Evolutionary conservation across 345 rosid genomes (phyloP).

Genomic region (Rhizophora apiculata): DNA sequence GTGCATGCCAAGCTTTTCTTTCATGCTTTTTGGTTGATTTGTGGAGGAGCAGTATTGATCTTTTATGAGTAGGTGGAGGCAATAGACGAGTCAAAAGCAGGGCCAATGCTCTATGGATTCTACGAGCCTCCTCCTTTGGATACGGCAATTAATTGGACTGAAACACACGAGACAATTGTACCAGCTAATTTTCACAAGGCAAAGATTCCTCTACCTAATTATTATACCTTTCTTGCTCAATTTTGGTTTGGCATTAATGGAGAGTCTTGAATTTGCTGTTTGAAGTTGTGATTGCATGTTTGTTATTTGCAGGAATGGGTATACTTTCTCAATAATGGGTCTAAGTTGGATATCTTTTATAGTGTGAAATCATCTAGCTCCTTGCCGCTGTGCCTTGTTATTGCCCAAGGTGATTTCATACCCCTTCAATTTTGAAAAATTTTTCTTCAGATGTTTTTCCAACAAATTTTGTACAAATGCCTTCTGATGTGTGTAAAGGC

Average conservation of each 20-base stretch:
- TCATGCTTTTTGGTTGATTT: conserved; percentile 3
- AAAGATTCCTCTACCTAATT: conserved; percentile 1
- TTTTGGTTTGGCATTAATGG: background rate
- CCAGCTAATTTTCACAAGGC: conserved; percentile 45
- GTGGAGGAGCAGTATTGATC: too few species aligned
- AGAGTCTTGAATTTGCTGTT: too few species aligned
- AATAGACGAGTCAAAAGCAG: conserved; percentile 29
- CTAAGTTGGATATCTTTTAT: conserved; percentile 43
- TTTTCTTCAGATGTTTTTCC: background rate
- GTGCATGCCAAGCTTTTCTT: background rate
- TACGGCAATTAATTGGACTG: conserved; percentile 40
- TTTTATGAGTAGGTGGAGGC: conserved; percentile 33
- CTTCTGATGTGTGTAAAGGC: too few species aligned
- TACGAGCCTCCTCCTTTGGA: conserved; percentile 39
- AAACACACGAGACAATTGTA: conserved; percentile 31
- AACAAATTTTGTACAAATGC: background rate
- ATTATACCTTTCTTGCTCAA: background rate
- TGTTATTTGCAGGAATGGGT: conserved; percentile 48
- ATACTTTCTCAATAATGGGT: conserved; percentile 50
- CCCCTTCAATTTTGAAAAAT: background rate
- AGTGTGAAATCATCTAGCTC: conserved; percentile 33
- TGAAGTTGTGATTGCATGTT: background rate
- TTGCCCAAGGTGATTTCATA: conserved; percentile 43
- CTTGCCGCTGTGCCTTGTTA: conserved; percentile 46
- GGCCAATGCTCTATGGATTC: conserved; percentile 44